Conservation (phyloP, 352 stramenopile genomes). For the Phytophthora quininea region DNA sequence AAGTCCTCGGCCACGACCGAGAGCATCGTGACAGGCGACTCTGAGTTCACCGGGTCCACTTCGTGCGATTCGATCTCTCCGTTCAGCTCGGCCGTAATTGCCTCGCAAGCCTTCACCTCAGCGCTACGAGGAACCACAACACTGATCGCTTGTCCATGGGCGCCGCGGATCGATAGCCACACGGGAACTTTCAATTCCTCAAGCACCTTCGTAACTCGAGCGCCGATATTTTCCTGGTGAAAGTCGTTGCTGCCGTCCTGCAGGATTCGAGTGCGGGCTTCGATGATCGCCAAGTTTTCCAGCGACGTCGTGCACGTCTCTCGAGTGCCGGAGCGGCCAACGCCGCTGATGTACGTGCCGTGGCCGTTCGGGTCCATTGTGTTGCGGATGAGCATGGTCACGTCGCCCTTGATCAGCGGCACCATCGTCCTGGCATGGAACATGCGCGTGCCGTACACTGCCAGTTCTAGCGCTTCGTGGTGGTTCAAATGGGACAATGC, state of each 20-base stretch:
- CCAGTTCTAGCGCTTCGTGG: slow-evolving; percentile 81
- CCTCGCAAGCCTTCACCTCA: slow-evolving; percentile 39
- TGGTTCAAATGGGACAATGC: slow-evolving; percentile 81
- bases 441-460: slow-evolving; percentile 85
- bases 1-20: slow-evolving; percentile 83
- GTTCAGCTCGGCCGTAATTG: slow-evolving; percentile 64
- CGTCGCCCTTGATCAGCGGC: slow-evolving; percentile 76
- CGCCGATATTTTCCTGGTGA: slow-evolving; percentile 73
- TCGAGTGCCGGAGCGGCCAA: slow-evolving; percentile 54
- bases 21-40: slow-evolving; percentile 84
- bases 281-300: slow-evolving; percentile 81
- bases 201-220: slow-evolving; percentile 73
- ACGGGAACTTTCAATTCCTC: slow-evolving; percentile 70
- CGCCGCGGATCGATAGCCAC: slow-evolving; percentile 82
- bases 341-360: slow-evolving; percentile 81
- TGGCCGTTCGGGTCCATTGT: slow-evolving; percentile 82
- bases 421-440: slow-evolving; percentile 89
- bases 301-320: slow-evolving; percentile 86
- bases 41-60: slow-evolving; percentile 70
- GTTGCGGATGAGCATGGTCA: slow-evolving; percentile 88
- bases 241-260: slow-evolving; percentile 61
- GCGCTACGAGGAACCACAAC: slow-evolving; percentile 64
- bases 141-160: slow-evolving; percentile 82
- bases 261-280: slow-evolving; percentile 80
- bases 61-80: slow-evolving; percentile 70